Percentiles rank a stretch among this genome's conserved stretches.
phyloP scores from a whole-genome alignment of 31 red algal genomes.

The Odonthalia washingtoniensis region DNA sequence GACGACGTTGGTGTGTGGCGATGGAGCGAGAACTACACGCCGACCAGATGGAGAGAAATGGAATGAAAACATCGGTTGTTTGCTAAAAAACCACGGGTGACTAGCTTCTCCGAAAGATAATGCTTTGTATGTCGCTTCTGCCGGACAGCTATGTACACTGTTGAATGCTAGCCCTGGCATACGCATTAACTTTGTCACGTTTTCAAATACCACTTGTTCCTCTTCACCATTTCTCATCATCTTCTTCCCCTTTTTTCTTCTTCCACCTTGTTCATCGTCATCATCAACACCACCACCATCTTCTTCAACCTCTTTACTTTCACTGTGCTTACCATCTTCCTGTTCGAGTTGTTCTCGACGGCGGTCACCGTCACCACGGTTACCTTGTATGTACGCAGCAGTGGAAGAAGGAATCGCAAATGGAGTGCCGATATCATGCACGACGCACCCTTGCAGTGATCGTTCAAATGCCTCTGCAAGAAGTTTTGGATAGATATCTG shows the following conservation, averaged over 20 bases:
- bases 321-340: too few species aligned
- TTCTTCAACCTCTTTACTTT: not conserved
- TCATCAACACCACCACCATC: not conserved
- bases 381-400: too few species aligned
- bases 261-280: not conserved
- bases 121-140: constrained; percentile 74
- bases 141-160: constrained; percentile 59
- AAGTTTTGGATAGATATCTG: constrained; percentile 8
- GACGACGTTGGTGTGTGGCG: constrained; percentile 48
- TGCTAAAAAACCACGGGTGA: constrained; percentile 72
- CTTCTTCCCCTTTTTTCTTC: too few species aligned
- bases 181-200: not conserved
- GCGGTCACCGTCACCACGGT: too few species aligned
- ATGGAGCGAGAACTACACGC: constrained; percentile 27
- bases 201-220: not conserved
- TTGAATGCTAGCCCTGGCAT: constrained; percentile 44
- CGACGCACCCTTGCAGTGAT: not conserved
- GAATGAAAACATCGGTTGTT: constrained; percentile 64
- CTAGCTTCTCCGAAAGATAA: constrained; percentile 50
- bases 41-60: constrained; percentile 16
- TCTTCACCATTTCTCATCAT: too few species aligned
- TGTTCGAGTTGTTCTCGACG: too few species aligned
- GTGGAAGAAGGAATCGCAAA: too few species aligned
- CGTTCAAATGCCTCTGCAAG: not conserved
- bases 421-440: not conserved